These are phyloP conservation scores for Vitis hybrid DNA, from an alignment of 177 flowering plant species.

Conservation along the genomic window DNA sequence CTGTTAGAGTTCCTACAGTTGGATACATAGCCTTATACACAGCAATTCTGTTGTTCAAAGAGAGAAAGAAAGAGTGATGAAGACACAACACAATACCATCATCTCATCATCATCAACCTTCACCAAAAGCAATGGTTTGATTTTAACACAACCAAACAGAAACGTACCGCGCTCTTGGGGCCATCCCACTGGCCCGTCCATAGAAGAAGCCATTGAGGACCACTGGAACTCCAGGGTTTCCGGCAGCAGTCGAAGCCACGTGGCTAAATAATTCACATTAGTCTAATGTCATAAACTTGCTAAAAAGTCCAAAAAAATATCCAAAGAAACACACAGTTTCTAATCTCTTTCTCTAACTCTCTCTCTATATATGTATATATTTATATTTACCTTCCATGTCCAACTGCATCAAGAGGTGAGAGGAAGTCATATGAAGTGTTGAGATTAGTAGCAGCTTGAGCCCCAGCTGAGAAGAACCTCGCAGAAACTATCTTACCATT, in stretches of 20 bases:
- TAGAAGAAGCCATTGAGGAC: constrained; percentile 71
- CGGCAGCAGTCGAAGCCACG: constrained; percentile 92
- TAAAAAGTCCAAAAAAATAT: neutral
- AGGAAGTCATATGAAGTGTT: constrained; percentile 63
- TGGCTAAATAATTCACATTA: constrained; percentile 42
- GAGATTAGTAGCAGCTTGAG: constrained; percentile 53
- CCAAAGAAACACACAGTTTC: neutral
- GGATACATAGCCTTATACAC: constrained; percentile 91
- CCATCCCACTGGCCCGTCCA: constrained; percentile 91
- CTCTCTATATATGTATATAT: no score
- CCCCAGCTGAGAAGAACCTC: constrained; percentile 83
- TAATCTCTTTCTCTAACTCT: no score
- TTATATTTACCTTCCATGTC: constrained; percentile 81
- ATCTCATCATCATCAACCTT: no score
- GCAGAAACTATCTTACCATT: constrained; percentile 96
- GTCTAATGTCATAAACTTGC: no score
- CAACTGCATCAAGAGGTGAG: constrained; percentile 89
- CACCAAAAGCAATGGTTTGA: neutral
- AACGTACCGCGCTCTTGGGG: constrained; percentile 79
- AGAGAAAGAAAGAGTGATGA: neutral
- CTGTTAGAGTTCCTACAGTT: constrained; percentile 66
- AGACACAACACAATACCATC: no score
- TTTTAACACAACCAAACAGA: neutral
- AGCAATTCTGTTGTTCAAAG: constrained; percentile 62
- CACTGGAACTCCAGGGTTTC: constrained; percentile 79